Evolutionary conservation across 495 filamentous ascomycete species (phyloP).

Genomic region (Pyrenopolyporus hunteri): DNA sequence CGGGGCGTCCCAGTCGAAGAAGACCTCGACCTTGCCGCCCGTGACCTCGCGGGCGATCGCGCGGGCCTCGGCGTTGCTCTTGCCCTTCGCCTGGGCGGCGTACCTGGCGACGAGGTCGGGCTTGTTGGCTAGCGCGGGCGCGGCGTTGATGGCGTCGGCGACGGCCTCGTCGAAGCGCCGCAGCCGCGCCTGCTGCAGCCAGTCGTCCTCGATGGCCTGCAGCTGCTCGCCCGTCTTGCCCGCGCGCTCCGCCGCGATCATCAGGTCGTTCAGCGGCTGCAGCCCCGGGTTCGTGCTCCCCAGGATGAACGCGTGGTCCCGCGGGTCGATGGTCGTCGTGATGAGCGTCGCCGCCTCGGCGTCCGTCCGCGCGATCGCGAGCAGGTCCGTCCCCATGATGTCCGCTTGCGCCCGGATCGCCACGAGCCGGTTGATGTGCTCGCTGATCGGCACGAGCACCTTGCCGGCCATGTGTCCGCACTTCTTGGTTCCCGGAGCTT

Average conservation of each 20-base stretch:
- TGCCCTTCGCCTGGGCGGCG: conserved; percentile 70
- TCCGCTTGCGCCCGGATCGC: conserved; percentile 97
- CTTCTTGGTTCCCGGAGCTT: conserved; percentile 98
- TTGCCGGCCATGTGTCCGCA: conserved; percentile 99
- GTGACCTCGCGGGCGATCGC: conserved; percentile 79
- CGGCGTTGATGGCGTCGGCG: conserved; percentile 74
- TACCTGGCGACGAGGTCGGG: conserved; percentile 69
- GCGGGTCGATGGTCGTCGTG: conserved; percentile 91
- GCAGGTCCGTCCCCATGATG: conserved; percentile 92
- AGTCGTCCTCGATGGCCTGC: conserved; percentile 90
- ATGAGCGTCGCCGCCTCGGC: conserved; percentile 97
- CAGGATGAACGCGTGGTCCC: conserved; percentile 93
- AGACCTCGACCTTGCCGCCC: conserved; percentile 79
- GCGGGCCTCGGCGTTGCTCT: conserved; percentile 82
- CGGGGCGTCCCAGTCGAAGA: conserved; percentile 92
- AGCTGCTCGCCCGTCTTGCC: conserved; percentile 84
- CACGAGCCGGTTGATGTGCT: conserved; percentile 97
- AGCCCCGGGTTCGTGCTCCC: conserved; percentile 86
- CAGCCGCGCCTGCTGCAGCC: conserved; percentile 80
- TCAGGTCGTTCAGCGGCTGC: conserved; percentile 86
- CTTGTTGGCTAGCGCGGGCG: conserved; percentile 65
- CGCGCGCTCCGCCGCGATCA: conserved; percentile 80
- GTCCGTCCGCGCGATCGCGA: conserved; percentile 93
- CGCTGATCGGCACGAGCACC: conserved; percentile 93
- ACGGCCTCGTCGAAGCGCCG: conserved; percentile 93